phyloP scores from a whole-genome alignment of 2,329 filamentous ascomycete genomes.

The Xylariaceae sp. region DNA sequence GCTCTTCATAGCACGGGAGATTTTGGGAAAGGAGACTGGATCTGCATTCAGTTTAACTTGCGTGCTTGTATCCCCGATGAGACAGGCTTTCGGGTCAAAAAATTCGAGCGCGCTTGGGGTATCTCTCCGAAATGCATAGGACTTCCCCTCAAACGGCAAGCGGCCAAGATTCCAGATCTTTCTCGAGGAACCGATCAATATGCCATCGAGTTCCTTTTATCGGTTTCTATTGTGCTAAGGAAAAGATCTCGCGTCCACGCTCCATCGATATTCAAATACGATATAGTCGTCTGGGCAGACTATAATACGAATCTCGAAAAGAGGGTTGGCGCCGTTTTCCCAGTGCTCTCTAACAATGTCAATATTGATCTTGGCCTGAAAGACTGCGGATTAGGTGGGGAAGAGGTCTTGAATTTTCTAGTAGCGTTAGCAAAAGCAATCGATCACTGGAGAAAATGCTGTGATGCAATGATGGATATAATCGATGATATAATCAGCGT shows the following conservation, averaged over 20 bases:
- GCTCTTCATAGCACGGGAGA: constrained; percentile 17
- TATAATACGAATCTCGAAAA: constrained; percentile 12
- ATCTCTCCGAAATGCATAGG: constrained; percentile 14
- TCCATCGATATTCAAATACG: constrained; percentile 16
- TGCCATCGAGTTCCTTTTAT: constrained; percentile 22
- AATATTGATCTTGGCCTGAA: constrained; percentile 14
- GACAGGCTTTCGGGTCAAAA: not conserved
- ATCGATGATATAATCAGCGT: constrained; percentile 23
- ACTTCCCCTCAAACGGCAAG: constrained; percentile 21
- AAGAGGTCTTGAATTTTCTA: constrained; percentile 15
- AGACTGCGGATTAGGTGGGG: constrained; percentile 12
- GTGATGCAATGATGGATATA: constrained; percentile 19
- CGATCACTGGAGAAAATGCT: constrained; percentile 20
- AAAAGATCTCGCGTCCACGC: not conserved
- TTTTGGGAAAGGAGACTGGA: constrained; percentile 18
- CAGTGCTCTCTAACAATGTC: constrained; percentile 4
- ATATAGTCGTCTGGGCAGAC: constrained; percentile 18
- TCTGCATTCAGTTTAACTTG: constrained; percentile 21
- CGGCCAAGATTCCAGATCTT: constrained; percentile 17
- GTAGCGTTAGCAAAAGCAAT: constrained; percentile 9
- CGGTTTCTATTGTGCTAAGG: constrained; percentile 15
- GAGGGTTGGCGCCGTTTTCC: not conserved
- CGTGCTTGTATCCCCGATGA: constrained; percentile 22
- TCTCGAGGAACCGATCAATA: constrained; percentile 9
- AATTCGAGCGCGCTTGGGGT: constrained; percentile 13